Evolutionary conservation across 805 yeast species (phyloP), one percentile per base, ranked within the genome.

Genomic region (Zygoascus bituminiphila): DNA sequence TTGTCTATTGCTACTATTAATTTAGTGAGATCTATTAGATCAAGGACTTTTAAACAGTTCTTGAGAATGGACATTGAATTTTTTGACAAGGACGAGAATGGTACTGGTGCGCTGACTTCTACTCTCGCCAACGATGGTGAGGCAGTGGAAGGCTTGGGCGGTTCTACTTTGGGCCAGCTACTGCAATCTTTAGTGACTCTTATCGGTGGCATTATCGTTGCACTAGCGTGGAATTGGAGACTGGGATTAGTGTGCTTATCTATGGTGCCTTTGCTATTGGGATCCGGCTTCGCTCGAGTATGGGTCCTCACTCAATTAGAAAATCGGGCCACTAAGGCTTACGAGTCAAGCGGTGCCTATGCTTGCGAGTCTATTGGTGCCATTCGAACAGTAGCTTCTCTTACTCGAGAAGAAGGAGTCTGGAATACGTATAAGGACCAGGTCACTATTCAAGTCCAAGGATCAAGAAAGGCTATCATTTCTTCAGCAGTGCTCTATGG

Each of bases 321-420:
- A 47, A 68, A 65, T 49, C 57, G 69, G n/a, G 66, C 67, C 7
- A 65, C 68, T 47, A 54, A 54, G 31, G 67, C 67, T 3, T 68
- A 68, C 46, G 67, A 66, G 44, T 55, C 60, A 29, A 65, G 72
- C 17, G 73, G 73, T 10, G 51, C 69, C 19, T 62, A 64, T 54
- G 73, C 73, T 2, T 59, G 70, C 42, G 70, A 68, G 48, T 66
- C 61, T 43, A 63, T 68, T 3, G 49, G 62, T 14, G 64, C 73
- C 10, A 67, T 70, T 15, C 61, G 71, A 33, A 69, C 73, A 15
- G 74, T 69, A 10, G 65, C 65, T 42, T 58, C 73, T 10, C 54
- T 69, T 37, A 68, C 73, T 14, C 63, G 73, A 8, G 73, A 69
- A 46, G 62, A 59, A 21, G 67, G 65, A 15, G 73, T 69, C 7